phyloP scores from a whole-genome alignment of 179 eudicot species.

The Spinacia oleracea region DNA sequence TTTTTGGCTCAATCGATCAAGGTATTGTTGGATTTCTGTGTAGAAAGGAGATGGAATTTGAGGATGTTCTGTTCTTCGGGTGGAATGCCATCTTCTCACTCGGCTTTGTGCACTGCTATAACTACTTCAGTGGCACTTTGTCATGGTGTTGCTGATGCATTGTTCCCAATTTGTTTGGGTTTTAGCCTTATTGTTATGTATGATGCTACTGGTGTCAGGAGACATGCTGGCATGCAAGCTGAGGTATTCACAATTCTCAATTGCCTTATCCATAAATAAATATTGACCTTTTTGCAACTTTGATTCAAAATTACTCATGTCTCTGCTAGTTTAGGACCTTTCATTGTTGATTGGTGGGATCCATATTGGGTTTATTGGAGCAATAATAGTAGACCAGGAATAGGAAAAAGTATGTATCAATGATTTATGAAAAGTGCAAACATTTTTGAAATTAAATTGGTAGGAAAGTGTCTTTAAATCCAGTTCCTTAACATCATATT shows the following conservation, averaged over 20 bases:
- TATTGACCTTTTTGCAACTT: neutral
- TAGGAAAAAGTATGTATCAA: no score
- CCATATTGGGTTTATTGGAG: no score
- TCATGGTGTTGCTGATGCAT: constrained; percentile 81
- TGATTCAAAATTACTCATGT: no score
- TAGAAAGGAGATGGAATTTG: constrained; percentile 82
- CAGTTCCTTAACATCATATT: no score
- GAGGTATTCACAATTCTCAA: constrained; percentile 49
- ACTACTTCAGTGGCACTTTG: constrained; percentile 87
- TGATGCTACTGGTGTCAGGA: constrained; percentile 90
- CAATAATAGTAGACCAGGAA: no score
- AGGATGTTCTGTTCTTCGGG: constrained; percentile 71
- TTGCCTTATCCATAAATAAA: neutral
- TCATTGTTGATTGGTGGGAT: no score
- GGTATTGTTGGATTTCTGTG: constrained; percentile 61
- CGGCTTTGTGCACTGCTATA: constrained; percentile 82
- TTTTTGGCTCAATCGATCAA: constrained; percentile 64
- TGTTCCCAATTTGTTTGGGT: constrained; percentile 90
- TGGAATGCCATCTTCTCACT: constrained; percentile 98
- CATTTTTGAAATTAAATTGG: no score
- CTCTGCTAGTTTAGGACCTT: neutral
- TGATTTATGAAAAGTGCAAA: no score
- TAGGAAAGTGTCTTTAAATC: no score
- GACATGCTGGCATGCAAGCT: constrained; percentile 98
- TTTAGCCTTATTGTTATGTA: constrained; percentile 90